Percentiles rank a stretch among this genome's conserved stretches.
Evolutionary conservation across 495 filamentous ascomycete genomes (phyloP).

Genomic region (Hapsidospora chrysogenum): DNA sequence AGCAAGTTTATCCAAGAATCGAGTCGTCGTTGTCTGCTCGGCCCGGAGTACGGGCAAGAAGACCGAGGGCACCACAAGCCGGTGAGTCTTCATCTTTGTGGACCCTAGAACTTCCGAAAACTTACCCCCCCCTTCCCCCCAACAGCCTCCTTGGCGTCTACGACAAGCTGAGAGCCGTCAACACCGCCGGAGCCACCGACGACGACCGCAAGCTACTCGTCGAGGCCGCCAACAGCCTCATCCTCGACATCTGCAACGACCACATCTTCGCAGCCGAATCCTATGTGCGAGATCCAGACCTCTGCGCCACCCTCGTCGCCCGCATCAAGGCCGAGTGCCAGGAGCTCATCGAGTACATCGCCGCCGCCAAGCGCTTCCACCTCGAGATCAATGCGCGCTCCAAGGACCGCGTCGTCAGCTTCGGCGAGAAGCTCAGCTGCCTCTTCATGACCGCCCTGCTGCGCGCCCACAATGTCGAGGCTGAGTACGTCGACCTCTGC

Average conservation of each 20-base stretch:
- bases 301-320: constrained; percentile 37
- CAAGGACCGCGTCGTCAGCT: constrained; percentile 80
- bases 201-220: constrained; percentile 50
- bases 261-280: constrained; percentile 50
- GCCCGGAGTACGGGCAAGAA: constrained; percentile 84
- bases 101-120: too few relatives aligned
- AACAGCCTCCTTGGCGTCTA: constrained; percentile 32
- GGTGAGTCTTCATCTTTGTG: constrained; percentile 49
- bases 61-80: constrained; percentile 81
- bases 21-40: constrained; percentile 81
- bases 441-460: constrained; percentile 70
- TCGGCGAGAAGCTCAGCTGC: constrained; percentile 88
- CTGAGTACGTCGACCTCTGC: constrained; percentile 74
- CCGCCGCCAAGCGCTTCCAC: constrained; percentile 38
- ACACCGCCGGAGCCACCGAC: constrained; percentile 44
- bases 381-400: constrained; percentile 61
- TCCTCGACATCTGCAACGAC: constrained; percentile 57
- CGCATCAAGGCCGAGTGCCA: constrained; percentile 60
- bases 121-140: background rate
- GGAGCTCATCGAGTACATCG: constrained; percentile 35
- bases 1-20: constrained; percentile 44
- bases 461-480: constrained; percentile 58
- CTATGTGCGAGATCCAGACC: constrained; percentile 41
- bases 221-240: constrained; percentile 47
- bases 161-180: constrained; percentile 54